Percentiles rank a stretch among this genome's conserved stretches.
Conservation (phyloP, 441 rosid genomes). For the Sinapis alba region DNA sequence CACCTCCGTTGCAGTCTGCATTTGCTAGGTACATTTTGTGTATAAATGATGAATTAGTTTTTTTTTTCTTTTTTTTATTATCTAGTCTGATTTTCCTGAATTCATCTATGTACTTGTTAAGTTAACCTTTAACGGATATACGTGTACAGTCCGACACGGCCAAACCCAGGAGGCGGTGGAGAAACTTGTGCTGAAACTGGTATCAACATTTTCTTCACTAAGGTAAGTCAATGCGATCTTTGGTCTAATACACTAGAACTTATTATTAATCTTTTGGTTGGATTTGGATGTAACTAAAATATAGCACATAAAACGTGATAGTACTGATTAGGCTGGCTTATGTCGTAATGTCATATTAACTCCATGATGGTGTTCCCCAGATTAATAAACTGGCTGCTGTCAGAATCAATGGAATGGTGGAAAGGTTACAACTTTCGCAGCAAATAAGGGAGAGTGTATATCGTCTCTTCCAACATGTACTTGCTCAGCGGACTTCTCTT, state of each 20-base stretch:
- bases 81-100: not conserved
- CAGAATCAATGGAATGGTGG: constrained; percentile 94
- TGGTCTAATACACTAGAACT: not conserved
- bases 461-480: constrained; percentile 80
- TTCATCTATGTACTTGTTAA: constrained; percentile 7
- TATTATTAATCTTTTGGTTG: constrained; percentile 8
- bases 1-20: not conserved
- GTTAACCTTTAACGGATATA: constrained; percentile 21
- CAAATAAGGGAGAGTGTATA: constrained; percentile 85
- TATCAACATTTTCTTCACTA: constrained; percentile 81
- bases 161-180: constrained; percentile 91
- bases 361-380: constrained; percentile 44
- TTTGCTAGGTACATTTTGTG: not conserved
- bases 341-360: constrained; percentile 19
- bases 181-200: constrained; percentile 99
- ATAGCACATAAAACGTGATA: not conserved
- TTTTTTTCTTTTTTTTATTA: too few relatives aligned
- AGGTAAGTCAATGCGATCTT: constrained; percentile 49
- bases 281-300: not conserved
- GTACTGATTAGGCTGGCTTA: not conserved
- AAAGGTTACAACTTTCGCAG: constrained; percentile 84
- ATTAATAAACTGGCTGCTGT: constrained; percentile 96
- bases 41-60: too few relatives aligned
- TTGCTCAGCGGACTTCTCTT: constrained; percentile 71
- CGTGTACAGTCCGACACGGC: constrained; percentile 84